Evolutionary conservation across 371 early-diverging fungal species (phyloP), one percentile per base, ranked within the genome.

Genomic region (Mucor irregularis): DNA sequence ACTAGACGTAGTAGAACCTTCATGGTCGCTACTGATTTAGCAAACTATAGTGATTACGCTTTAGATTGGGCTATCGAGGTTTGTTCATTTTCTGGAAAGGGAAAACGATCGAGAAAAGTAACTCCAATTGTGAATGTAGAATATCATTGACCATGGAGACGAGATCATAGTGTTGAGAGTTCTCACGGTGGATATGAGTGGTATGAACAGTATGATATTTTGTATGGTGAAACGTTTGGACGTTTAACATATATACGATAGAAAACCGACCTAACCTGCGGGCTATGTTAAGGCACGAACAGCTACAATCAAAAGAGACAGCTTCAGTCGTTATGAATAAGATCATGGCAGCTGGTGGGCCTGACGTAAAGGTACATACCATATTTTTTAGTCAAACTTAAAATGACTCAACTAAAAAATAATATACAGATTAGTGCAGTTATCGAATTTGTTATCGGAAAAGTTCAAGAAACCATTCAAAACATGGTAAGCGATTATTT

Each of bases 381-480:
- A n/a, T n/a, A n/a, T n/a, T n/a, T n/a, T n/a, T n/a, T n/a, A n/a
- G n/a, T n/a, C n/a, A n/a, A n/a, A n/a, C n/a, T n/a, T n/a, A n/a
- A n/a, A n/a, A n/a, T n/a, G n/a, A n/a, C n/a, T n/a, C n/a, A 16
- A 24, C 31, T 22, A 34, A 16, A 26, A 17, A 47, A n/a, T n/a
- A 7, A 43, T 30, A 21, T 14, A 24, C 46, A 81, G 73, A 80
- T 84, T 46, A 84, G 78, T 49, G 78, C 82, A 26, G 71, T 80
- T 30, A 81, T 84, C 51, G 84, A 84, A 28, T 82, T 73, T 55
- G 76, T 82, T 25, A 81, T 84, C 33, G 84, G 84, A 26, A 81
- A 82, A 38, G 82, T 84, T 10, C 78, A 81, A 50, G 82, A 81
- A 37, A 82, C 84, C 13, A 80, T 84, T 39, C 84, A 84, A 40